Evolutionary conservation across 345 rosid genomes (phyloP), one percentile per base, ranked within the genome.

Genomic region (Gynandropsis gynandra): DNA sequence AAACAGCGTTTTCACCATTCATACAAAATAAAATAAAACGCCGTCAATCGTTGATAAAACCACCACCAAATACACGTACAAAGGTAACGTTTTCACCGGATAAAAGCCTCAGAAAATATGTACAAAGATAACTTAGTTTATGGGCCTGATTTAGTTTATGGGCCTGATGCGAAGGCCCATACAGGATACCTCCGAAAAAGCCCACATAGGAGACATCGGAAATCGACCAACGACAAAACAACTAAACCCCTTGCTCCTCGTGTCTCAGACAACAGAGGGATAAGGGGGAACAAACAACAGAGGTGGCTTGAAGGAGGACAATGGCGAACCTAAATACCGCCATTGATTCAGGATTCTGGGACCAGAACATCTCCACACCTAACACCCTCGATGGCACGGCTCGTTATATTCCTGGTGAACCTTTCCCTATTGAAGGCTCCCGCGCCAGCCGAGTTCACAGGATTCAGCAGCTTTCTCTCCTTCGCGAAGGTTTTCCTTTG

Each of bases 261-360:
- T 2, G 29, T 24, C 29, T 14, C 38, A 13, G 45, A 47, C 33
- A 52, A 12, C 45, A 19, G 36, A 52, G 59, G 31, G 67, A 67
- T 61, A 67, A 67, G 72, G 71, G 58, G 50, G 63, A 9, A 2
- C 29, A 62, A 53, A 45, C 52, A 12, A 17, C 13, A 19, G 17
- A 18, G 18, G 56, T n/a, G 42, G 7, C n/a, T n/a, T n/a, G 51
- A 18, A 21, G 52, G 21, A 18, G 24, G 50, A 47, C 52, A 76
- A 85, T 86, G 97, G 88, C 84, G 50, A 76, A 77, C 56, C 63
- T 89, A 34, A 67, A 68, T 69, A 70, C 94, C 60, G 97, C 94
- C 33, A 67, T 86, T 73, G 94, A 83, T 71, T 82, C 95, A 0
- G 78, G 61, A 0, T 89, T 79, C 65, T 81, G 88, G 84, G 95